Conservation (phyloP, 106 monocot genomes). For the Dioscorea dumetorum region DNA sequence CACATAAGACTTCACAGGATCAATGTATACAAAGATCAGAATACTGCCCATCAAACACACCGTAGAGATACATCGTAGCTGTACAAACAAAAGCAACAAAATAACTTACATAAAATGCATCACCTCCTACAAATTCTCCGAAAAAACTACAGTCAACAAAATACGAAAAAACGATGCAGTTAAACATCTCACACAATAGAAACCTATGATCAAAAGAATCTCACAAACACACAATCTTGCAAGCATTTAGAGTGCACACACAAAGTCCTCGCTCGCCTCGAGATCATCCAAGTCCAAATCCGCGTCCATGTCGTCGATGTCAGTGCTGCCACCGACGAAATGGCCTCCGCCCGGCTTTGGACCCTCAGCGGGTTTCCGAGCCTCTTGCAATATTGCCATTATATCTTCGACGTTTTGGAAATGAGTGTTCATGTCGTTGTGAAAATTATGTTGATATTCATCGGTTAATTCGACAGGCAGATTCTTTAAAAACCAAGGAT, state of each 20-base stretch:
- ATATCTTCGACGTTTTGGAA: constrained; percentile 70
- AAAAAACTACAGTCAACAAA: no score
- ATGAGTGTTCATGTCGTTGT: constrained; percentile 13
- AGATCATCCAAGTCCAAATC: constrained; percentile 75
- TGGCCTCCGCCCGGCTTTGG: background rate
- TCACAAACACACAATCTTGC: no score
- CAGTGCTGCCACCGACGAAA: constrained; percentile 33
- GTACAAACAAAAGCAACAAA: no score
- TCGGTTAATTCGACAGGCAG: constrained; percentile 23
- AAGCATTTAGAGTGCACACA: constrained; percentile 27
- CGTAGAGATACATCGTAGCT: no score
- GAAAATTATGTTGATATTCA: constrained; percentile 19
- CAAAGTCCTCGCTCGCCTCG: constrained; percentile 76
- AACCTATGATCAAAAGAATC: no score
- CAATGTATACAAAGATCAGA: no score
- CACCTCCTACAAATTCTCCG: no score
- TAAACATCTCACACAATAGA: no score
- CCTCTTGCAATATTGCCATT: constrained; percentile 58
- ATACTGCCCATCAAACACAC: no score
- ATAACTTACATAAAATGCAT: no score
- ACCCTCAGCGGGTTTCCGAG: constrained; percentile 35
- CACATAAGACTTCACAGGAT: no score
- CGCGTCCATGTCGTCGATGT: constrained; percentile 57
- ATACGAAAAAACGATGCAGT: no score
- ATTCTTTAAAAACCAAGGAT: constrained; percentile 17